Conservation (phyloP, 352 stramenopile genomes). For the Globisporangium lucens region DNA sequence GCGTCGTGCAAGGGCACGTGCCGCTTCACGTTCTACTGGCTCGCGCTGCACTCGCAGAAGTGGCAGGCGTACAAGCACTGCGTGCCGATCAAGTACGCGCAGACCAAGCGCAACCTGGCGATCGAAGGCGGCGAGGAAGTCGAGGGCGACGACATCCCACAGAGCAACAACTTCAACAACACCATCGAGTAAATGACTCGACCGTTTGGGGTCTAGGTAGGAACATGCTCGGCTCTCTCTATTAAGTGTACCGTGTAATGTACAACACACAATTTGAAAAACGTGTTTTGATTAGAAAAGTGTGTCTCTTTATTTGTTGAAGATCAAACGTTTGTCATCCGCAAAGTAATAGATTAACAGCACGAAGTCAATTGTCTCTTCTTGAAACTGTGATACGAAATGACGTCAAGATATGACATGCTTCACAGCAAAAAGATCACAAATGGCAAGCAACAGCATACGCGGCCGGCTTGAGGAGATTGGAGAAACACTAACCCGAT, state of each 20-base stretch:
- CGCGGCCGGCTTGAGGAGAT: background rate
- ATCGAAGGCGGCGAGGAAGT: background rate
- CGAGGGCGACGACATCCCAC: background rate
- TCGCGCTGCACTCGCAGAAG: conserved; percentile 7
- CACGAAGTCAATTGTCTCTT: background rate
- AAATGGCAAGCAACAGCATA: background rate
- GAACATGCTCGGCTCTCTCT: background rate
- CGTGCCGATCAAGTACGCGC: background rate
- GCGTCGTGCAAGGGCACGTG: conserved; percentile 44
- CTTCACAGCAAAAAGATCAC: background rate
- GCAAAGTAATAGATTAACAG: background rate
- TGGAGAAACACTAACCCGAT: background rate
- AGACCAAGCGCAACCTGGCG: background rate
- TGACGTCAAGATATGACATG: background rate
- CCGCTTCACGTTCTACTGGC: conserved; percentile 48
- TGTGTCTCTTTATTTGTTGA: background rate
- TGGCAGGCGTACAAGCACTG: conserved; percentile 15
- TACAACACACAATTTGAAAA: background rate
- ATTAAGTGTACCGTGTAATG: background rate
- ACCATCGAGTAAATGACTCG: background rate
- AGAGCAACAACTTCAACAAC: conserved; percentile 1
- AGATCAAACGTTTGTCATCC: background rate
- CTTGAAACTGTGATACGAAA: background rate
- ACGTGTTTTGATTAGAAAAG: background rate
- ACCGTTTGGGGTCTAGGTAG: background rate